phyloP scores from a whole-genome alignment of 2,329 filamentous ascomycete genomes.

The Colletotrichum sp. region DNA sequence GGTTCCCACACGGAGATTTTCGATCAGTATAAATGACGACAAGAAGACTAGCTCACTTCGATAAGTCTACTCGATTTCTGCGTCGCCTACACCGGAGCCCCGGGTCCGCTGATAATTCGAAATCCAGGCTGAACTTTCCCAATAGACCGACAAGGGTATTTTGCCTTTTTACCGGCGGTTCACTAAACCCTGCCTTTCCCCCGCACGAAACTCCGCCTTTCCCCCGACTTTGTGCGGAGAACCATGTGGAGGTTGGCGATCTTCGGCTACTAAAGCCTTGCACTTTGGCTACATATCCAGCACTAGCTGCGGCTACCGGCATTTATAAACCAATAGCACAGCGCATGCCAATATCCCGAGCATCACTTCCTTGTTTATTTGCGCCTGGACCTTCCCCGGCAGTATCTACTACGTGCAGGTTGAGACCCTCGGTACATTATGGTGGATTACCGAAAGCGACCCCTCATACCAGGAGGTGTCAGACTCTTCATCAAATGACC shows the following conservation, averaged over 20 bases:
- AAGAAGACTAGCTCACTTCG: background rate
- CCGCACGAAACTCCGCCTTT: background rate
- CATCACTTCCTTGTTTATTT: background rate
- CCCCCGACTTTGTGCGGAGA: background rate
- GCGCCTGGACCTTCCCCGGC: background rate
- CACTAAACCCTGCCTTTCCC: background rate
- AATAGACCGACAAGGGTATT: background rate
- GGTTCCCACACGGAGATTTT: background rate
- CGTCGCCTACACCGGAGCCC: background rate
- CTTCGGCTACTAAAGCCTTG: background rate
- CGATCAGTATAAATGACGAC: background rate
- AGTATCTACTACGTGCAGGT: background rate
- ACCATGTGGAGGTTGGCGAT: background rate
- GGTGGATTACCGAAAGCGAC: background rate
- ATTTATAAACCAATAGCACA: background rate
- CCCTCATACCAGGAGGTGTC: background rate
- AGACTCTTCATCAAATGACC: background rate
- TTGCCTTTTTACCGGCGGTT: background rate
- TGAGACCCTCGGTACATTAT: background rate
- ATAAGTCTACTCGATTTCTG: background rate
- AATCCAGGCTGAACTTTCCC: background rate
- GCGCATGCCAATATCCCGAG: background rate
- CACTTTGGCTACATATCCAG: background rate
- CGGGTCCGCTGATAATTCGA: background rate
- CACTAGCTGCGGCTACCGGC: background rate